Percentiles rank a stretch among this genome's conserved stretches.
Conservation (phyloP, 768 basidiomycete genomes). For the Epithele typhae region DNA sequence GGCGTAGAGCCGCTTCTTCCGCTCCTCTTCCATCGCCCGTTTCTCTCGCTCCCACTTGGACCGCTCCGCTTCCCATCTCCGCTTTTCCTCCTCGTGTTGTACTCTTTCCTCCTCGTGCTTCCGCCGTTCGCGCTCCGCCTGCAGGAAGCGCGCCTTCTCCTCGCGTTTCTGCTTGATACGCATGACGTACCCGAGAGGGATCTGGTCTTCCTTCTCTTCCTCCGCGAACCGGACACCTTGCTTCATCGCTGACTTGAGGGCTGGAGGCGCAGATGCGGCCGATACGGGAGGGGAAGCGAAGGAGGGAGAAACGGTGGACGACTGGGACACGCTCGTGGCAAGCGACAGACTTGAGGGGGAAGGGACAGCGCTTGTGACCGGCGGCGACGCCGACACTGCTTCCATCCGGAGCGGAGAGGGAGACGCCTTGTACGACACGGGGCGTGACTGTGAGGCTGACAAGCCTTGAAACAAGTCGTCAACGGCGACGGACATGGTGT, state of each 20-base stretch:
- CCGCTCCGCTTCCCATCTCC: conserved; percentile 39
- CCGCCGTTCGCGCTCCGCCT: conserved; percentile 37
- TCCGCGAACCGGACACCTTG: conserved; percentile 13
- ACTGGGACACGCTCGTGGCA: not conserved
- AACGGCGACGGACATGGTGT: not conserved
- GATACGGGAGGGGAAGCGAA: conserved; percentile 2
- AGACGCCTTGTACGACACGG: conserved; percentile 20
- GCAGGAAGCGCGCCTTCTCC: conserved; percentile 65
- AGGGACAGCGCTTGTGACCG: not conserved
- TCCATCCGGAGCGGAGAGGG: conserved; percentile 29
- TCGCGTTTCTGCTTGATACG: conserved; percentile 70
- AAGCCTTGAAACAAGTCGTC: conserved; percentile 2
- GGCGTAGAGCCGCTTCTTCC: conserved; percentile 45
- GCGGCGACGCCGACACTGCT: conserved; percentile 11
- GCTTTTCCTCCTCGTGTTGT: conserved; percentile 39
- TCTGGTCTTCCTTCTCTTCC: conserved; percentile 36
- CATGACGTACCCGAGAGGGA: conserved; percentile 67
- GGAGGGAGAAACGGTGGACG: not conserved
- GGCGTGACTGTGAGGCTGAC: conserved; percentile 16
- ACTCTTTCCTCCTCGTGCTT: conserved; percentile 39
- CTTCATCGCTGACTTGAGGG: conserved; percentile 12
- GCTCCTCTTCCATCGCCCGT: conserved; percentile 46
- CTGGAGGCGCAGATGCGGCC: conserved; percentile 1
- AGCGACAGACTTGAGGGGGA: not conserved
- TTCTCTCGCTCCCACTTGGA: conserved; percentile 48